Evolutionary conservation across 2,329 filamentous ascomycete species (phyloP), one percentile per base, ranked within the genome.

Genomic region (Boeremia exigua): DNA sequence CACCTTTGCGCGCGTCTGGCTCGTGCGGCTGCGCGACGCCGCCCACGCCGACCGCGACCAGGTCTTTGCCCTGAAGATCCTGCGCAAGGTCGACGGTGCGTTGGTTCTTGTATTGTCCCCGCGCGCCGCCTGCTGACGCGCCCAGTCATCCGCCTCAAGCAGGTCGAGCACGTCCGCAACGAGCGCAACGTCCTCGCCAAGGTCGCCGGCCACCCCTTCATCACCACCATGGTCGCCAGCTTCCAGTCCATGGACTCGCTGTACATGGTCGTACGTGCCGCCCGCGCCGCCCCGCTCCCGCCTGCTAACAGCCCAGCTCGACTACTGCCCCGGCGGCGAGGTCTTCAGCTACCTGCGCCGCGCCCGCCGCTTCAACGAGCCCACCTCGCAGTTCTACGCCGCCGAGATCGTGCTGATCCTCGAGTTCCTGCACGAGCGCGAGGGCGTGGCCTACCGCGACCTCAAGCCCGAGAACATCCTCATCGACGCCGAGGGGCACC

Each of bases 161-260:
- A 95, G 72, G 88, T 94, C 64, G 90, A 94, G 77, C 91, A 95
- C 75, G 90, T 94, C 50, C 88, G 89, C 58, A 90, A 93, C 76
- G 91, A 95, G 80, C 88, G 90, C 66, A 85, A 87, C 60, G 88
- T 94, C 64, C 85, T 95, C 47, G 85, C 86, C 68, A 87, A 90
- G 61, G 88, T 94, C 43, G 87, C 88, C 42, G 90, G 90, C 23
- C 88, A 93, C 71, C 91, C 91, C 23, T 95, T 94, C 77, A 93
- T 95, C 72, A 93, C 91, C 48, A 88, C 85, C 59, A 84, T 94
- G 70, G 82, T 89, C 45, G 88, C 88, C 58, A 91, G 90, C 62
- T 95, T 94, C 78, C 87, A 91, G 70, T 90, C 94, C 76, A 80
- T 81, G 66, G 89, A 92, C 68, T 90, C 88, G 15, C 79, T 94